phyloP scores from a whole-genome alignment of 345 rosid genomes.

The Salix purpurea region DNA sequence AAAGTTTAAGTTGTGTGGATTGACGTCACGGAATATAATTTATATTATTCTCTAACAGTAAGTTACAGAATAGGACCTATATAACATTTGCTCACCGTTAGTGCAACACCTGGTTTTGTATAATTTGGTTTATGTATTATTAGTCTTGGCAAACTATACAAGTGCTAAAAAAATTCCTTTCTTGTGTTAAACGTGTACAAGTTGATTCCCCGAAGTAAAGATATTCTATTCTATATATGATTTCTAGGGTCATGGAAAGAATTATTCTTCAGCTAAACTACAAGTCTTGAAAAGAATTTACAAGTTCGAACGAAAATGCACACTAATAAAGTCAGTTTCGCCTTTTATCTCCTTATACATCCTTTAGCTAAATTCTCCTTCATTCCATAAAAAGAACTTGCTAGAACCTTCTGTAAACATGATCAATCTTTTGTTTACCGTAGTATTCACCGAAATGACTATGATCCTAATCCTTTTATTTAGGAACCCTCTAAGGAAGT shows the following conservation, averaged over 20 bases:
- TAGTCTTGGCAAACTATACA: too few relatives aligned
- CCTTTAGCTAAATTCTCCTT: background rate
- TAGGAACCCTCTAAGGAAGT: conserved; percentile 34
- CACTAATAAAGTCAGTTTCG: background rate
- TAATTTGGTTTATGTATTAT: too few relatives aligned
- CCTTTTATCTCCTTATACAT: background rate
- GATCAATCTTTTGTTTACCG: conserved; percentile 36
- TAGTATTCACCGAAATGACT: conserved; percentile 39
- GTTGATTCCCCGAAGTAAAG: background rate
- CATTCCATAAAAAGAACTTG: background rate
- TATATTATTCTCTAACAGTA: too few relatives aligned
- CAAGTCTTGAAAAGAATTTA: background rate
- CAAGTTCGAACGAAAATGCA: conserved; percentile 10
- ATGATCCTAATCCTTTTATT: conserved; percentile 32
- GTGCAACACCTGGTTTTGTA: too few relatives aligned
- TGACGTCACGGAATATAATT: too few relatives aligned
- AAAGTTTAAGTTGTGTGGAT: too few relatives aligned
- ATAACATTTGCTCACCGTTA: too few relatives aligned
- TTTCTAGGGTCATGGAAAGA: conserved; percentile 8
- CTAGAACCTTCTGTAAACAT: conserved; percentile 10
- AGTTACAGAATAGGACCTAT: too few relatives aligned
- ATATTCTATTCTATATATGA: background rate
- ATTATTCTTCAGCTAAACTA: conserved; percentile 26
- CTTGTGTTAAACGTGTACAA: background rate
- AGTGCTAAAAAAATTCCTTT: too few relatives aligned